Base-by-base conservation (phyloP, 192 early-diverging fungal genomes). In the Backusella westeae region DNA sequence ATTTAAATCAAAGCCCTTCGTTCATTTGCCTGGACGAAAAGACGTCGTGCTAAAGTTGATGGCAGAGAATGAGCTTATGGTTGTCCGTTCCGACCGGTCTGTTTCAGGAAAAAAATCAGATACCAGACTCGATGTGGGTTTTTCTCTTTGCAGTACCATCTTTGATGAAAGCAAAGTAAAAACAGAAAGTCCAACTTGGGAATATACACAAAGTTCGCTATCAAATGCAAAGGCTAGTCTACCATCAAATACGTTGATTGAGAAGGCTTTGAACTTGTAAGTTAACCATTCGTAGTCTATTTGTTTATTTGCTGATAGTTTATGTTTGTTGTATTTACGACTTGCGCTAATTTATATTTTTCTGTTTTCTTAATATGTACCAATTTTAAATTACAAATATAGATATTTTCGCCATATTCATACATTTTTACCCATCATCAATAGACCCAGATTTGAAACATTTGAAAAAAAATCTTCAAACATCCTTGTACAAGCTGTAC, bases 401-500 rank as follows among this genome's bases (percentile, higher is more conserved):
- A 82, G 81, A 42, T 82, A 78, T 74, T 78, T 82, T 73, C 49
- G 41, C 38, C 71, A 72, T 38, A 52, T 82, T 26, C 81, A 82
- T 73, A 26, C 70, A 19, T 53, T 72, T 44, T 52, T 82, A 3
- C 81, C 81, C 1, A 76, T 82, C 32, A 63, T 82, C 17, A 78
- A 82, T 71, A 75, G 72, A 29, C 35, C 36, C 10, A 44, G 71
- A n/a, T 82, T 82, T 53, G 56, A 78, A 42, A 69, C 77, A 75
- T 63, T 29, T 46, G 73, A 74, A 44, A 56, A 42, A 23, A 53
- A 68, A 17, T 46, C 69, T 72, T 7, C 70, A 21, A 65, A 74
- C 44, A 63, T 79, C 23, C 32, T 79, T n/a, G 44, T 52, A 29
- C 46, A 79, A 35, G 72, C 73, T 6, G 56, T 79, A 7, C 35